Percentiles rank a stretch among this genome's conserved stretches.
These are phyloP conservation scores for Lonicera japonica DNA, from an alignment of 129 eudicot genomes.

Conservation along the genomic window DNA sequence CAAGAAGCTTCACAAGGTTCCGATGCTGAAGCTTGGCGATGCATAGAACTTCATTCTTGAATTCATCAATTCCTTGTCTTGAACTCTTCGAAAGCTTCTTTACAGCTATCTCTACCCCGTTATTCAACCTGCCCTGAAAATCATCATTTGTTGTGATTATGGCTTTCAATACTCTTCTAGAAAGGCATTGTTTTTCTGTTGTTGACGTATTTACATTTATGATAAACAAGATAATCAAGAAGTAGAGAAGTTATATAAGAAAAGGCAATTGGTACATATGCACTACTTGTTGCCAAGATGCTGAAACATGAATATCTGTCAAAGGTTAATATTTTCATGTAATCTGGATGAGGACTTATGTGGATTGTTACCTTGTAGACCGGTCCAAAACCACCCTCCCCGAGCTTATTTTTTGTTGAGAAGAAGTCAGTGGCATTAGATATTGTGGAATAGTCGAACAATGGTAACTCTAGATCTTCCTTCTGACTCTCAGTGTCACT, in stretches of 20 bases:
- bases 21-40: slow-evolving; percentile 42
- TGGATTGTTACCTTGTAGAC: slow-evolving; percentile 27
- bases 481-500: slow-evolving; percentile 8
- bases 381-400: slow-evolving; percentile 49
- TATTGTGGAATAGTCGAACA: slow-evolving; percentile 19
- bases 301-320: too few relatives aligned
- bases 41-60: slow-evolving; percentile 33
- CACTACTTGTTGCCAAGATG: too few relatives aligned
- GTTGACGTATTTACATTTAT: too few relatives aligned
- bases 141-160: slow-evolving; percentile 1
- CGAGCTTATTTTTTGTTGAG: slow-evolving; percentile 31
- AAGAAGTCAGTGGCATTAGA: slow-evolving; percentile 32
- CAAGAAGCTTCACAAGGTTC: slow-evolving; percentile 36
- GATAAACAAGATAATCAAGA: not conserved
- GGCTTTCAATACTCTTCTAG: not conserved
- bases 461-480: slow-evolving; percentile 35
- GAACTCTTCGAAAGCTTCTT: slow-evolving; percentile 35
- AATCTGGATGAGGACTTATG: not conserved
- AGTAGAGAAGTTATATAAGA: too few relatives aligned
- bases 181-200: too few relatives aligned
- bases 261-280: not conserved
- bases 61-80: slow-evolving; percentile 36
- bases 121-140: slow-evolving; percentile 17
- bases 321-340: not conserved
- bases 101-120: slow-evolving; percentile 35